phyloP scores from a whole-genome alignment of 257 asterid genomes.

The Solanum appendiculatum region DNA sequence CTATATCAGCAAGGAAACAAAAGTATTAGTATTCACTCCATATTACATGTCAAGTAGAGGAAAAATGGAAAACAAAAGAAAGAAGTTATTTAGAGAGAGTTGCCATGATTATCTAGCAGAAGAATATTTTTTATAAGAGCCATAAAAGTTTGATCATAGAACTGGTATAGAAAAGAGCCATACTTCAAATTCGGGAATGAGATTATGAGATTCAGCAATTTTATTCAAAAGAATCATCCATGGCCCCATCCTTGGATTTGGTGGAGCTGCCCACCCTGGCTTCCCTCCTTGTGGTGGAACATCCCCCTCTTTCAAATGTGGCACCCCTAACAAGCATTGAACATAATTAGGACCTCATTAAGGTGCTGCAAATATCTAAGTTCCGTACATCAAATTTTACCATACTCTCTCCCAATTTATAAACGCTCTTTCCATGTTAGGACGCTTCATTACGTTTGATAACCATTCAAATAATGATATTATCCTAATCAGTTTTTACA shows the following conservation, averaged over 20 bases:
- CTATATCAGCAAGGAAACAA: slow-evolving; percentile 26
- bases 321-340: slow-evolving; percentile 50
- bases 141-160: background rate
- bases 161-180: background rate
- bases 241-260: slow-evolving; percentile 79
- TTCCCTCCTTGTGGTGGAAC: slow-evolving; percentile 78
- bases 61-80: background rate
- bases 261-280: slow-evolving; percentile 96
- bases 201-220: slow-evolving; percentile 65
- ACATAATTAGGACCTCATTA: background rate
- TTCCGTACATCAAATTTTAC: background rate
- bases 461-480: background rate
- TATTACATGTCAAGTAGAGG: background rate
- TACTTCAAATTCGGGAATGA: slow-evolving; percentile 92
- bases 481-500: background rate
- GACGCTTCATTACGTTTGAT: background rate
- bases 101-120: background rate
- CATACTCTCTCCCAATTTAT: background rate
- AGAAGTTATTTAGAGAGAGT: background rate
- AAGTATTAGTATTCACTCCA: background rate
- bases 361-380: background rate
- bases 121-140: background rate
- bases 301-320: slow-evolving; percentile 85
- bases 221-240: slow-evolving; percentile 80
- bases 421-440: background rate